Evolutionary conservation across 805 yeast species (phyloP).

Genomic region (Candida golubevii): DNA sequence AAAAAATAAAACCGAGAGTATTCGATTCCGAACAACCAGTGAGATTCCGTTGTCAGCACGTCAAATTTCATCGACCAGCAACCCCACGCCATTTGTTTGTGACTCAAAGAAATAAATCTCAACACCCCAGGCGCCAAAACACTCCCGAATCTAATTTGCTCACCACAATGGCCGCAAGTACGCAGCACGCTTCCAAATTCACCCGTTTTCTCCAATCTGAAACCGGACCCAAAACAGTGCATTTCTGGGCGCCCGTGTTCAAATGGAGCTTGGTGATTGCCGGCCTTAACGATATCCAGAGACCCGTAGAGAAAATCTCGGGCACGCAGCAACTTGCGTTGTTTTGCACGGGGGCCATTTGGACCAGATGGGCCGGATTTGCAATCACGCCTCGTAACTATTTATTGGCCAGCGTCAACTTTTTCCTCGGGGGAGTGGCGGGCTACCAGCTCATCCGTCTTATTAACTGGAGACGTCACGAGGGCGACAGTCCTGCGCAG

Average conservation of each 20-base stretch:
- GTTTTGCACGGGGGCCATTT: conserved; percentile 85
- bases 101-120: too few species aligned
- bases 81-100: too few species aligned
- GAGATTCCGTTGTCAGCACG: too few species aligned
- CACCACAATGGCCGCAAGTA: conserved; percentile 24
- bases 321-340: conserved; percentile 88
- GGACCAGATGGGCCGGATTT: conserved; percentile 96
- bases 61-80: too few species aligned
- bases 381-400: conserved; percentile 86
- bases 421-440: conserved; percentile 88
- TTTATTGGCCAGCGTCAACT: conserved; percentile 87
- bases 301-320: conserved; percentile 89
- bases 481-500: conserved; percentile 61
- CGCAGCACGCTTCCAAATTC: conserved; percentile 50
- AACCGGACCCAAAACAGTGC: conserved; percentile 96
- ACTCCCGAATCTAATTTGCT: too few species aligned
- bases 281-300: conserved; percentile 76
- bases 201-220: conserved; percentile 72
- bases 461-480: conserved; percentile 53
- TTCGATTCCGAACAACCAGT: too few species aligned
- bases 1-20: too few species aligned
- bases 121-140: too few species aligned
- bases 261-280: conserved; percentile 91
- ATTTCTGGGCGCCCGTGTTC: conserved; percentile 76
- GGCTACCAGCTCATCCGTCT: conserved; percentile 78